Conservation (phyloP, 441 rosid genomes). For the Croton setiger region DNA sequence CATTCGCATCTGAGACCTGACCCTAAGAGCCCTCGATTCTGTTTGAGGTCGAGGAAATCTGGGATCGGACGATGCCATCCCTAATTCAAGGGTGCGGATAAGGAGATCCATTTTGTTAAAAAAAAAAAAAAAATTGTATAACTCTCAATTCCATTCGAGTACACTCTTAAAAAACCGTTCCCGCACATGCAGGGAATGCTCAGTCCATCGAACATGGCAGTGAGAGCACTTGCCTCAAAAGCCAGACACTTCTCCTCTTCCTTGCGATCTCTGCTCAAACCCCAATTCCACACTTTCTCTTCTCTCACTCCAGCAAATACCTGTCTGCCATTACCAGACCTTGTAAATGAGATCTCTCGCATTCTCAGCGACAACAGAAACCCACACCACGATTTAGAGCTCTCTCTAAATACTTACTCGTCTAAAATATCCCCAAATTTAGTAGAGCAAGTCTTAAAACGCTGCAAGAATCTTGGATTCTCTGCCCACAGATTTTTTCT, state of each 20-base stretch:
- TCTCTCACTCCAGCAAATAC: conserved; percentile 21
- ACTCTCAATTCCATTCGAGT: no score
- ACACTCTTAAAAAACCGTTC: no score
- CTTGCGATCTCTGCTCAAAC: conserved; percentile 23
- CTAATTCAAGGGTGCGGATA: no score
- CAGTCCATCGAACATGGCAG: conserved; percentile 28
- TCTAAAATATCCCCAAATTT: conserved; percentile 48
- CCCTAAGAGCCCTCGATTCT: no score
- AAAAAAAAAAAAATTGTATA: no score
- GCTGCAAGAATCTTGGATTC: conserved; percentile 81
- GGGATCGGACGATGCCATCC: no score
- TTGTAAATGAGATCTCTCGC: conserved; percentile 73
- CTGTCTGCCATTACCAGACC: conserved; percentile 36
- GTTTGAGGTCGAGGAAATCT: no score
- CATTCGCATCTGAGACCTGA: no score
- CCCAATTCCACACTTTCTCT: conserved; percentile 31
- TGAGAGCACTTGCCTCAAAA: conserved; percentile 28
- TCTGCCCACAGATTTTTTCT: conserved; percentile 88
- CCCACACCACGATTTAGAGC: conserved; percentile 77
- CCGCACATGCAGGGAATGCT: no score
- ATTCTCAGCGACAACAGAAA: conserved; percentile 69
- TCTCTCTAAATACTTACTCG: conserved; percentile 46
- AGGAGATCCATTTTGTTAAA: no score
- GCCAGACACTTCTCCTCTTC: conserved; percentile 18
- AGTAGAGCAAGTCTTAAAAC: conserved; percentile 79